Conservation (phyloP, 306 rosid species). For the Cicer yamashitae region DNA sequence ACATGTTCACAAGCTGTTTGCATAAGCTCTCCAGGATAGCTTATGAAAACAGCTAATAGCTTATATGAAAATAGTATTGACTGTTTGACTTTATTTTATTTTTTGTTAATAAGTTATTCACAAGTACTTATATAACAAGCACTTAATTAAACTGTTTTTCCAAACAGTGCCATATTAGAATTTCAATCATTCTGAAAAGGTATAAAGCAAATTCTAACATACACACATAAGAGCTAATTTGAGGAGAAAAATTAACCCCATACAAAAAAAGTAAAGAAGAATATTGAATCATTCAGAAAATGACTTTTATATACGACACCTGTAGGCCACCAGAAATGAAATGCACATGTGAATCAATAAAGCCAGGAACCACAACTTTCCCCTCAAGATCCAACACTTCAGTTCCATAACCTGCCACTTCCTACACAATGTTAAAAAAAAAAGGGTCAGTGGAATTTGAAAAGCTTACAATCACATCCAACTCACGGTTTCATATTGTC, state of each 20-base stretch:
- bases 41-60: too few relatives aligned
- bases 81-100: too few relatives aligned
- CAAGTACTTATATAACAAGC: too few relatives aligned
- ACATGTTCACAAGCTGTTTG: too few relatives aligned
- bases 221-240: background rate
- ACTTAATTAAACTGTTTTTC: too few relatives aligned
- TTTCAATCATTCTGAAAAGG: background rate
- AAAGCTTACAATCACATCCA: too few relatives aligned
- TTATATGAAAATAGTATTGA: too few relatives aligned
- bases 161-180: background rate
- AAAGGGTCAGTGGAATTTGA: background rate
- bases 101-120: too few relatives aligned
- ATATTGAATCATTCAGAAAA: background rate
- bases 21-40: too few relatives aligned
- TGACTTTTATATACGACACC: constrained; percentile 50
- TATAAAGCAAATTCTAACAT: background rate
- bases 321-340: constrained; percentile 73
- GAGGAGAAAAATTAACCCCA: background rate
- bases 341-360: constrained; percentile 87
- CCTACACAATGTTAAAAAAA: constrained; percentile 52
- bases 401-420: constrained; percentile 68
- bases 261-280: background rate
- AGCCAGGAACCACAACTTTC: constrained; percentile 85
- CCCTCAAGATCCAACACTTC: constrained; percentile 71
- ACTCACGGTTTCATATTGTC: too few relatives aligned